Conservation (phyloP, 179 eudicot genomes). For the Silene coronaria region DNA sequence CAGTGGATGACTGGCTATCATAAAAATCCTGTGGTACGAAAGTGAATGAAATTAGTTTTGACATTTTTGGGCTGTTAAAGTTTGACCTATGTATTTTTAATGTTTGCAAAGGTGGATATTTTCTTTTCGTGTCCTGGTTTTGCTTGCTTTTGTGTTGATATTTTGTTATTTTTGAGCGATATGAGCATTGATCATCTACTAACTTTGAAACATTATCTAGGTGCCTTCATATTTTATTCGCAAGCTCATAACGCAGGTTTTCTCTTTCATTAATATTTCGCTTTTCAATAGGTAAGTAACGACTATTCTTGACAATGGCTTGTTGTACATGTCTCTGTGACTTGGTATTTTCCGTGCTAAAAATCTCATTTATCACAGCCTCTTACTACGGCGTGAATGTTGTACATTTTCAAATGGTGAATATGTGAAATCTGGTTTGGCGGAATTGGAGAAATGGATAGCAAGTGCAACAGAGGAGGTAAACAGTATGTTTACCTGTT, state of each 20-base stretch:
- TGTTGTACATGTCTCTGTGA: not conserved
- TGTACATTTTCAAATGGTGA: conserved; percentile 98
- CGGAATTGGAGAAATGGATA: conserved; percentile 95
- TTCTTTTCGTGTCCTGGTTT: not conserved
- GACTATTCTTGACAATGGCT: not conserved
- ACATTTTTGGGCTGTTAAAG: not conserved
- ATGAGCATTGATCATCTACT: conserved; percentile 3
- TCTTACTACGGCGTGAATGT: conserved; percentile 92
- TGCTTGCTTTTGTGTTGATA: not conserved
- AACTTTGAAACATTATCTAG: conserved; percentile 30
- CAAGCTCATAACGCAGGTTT: conserved; percentile 89
- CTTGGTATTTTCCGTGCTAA: conserved; percentile 10
- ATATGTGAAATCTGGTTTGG: conserved; percentile 95
- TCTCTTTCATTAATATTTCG: conserved; percentile 89
- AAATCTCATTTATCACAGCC: conserved; percentile 36
- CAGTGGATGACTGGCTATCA: not conserved
- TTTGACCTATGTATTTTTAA: not conserved
- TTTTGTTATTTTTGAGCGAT: not conserved
- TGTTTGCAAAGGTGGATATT: not conserved
- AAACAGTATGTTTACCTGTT: conserved; percentile 3
- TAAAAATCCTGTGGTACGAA: not conserved
- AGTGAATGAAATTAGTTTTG: not conserved
- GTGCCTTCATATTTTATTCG: conserved; percentile 97
- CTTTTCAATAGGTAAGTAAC: conserved; percentile 81
- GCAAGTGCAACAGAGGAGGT: conserved; percentile 86